Base-by-base conservation (phyloP, 805 yeast species). In the Zygosaccharomyces kombuchaensis region DNA sequence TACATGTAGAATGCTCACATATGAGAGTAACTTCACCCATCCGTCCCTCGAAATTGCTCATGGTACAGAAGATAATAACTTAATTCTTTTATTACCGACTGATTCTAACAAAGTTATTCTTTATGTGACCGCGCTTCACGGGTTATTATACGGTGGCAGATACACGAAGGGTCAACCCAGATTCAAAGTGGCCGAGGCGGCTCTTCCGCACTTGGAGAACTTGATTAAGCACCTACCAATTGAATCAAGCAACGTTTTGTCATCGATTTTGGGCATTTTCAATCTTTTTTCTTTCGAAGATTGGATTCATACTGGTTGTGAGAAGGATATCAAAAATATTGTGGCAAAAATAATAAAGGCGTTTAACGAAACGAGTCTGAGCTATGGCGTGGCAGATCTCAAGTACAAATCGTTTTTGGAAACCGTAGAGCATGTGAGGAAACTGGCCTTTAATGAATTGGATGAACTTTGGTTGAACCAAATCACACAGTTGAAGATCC, bases 91-190 rank as follows among this genome's bases (percentile, higher is more conserved):
- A 7, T 40, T 60, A 9, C 68, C 66, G 1, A 41, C 34, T 5
- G 51, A 57, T 9, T 53, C 50, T 29, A 47, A 57, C 26, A 54
- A 48, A 19, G 51, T 50, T 9, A 43, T 55, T 8, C 45, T 63
- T 7, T 65, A 60, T 45, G 44, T 57, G n/a, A 56, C 60, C 3
- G 53, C 55, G 7, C 48, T 66, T 3, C 49, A 54, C 42, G 69
- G 69, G 3, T 44, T 65, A 12, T 59, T 64, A 41, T 48, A 52
- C 34, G 67, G 67, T 42, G 62, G 60, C 12, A 42, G 50, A 14
- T 39, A 46, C n/a, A 32, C 46, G 31, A 62, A 56, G 40, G 48
- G 48, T n/a, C 62, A 60, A 40, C 53, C 57, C 5, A 59, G 52
- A 44, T 43, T 44, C 3, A 46, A 45, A 10, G 52, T 56, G 10